Evolutionary conservation across 805 yeast species (phyloP).

Genomic region (Lachancea sp.): DNA sequence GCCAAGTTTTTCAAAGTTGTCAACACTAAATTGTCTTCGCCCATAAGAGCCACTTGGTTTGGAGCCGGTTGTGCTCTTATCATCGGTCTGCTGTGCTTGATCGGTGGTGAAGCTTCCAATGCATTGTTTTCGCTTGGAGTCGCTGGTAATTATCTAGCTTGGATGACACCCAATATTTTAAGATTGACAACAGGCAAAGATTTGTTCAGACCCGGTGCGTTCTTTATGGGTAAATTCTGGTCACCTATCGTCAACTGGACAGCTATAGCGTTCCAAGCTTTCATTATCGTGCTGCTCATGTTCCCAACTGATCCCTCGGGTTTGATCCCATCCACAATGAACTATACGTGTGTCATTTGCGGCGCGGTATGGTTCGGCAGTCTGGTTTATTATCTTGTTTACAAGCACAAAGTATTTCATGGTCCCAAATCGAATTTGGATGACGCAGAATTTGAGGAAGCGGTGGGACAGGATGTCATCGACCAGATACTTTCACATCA

Average conservation of each 20-base stretch:
- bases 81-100: constrained; percentile 35
- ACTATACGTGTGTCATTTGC: constrained; percentile 57
- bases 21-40: constrained; percentile 47
- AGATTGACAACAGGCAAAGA: constrained; percentile 39
- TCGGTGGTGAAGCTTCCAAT: constrained; percentile 36
- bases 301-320: constrained; percentile 42
- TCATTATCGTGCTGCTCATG: constrained; percentile 48
- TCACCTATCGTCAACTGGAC: constrained; percentile 41
- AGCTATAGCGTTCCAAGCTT: constrained; percentile 43
- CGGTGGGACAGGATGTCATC: constrained; percentile 17
- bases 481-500: constrained; percentile 12
- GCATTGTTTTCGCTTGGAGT: constrained; percentile 37
- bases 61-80: constrained; percentile 31
- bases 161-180: constrained; percentile 33
- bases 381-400: constrained; percentile 41
- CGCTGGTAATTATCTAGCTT: constrained; percentile 36
- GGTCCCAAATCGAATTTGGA: constrained; percentile 41
- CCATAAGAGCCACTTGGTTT: constrained; percentile 50
- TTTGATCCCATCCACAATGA: constrained; percentile 45
- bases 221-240: constrained; percentile 45
- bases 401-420: constrained; percentile 44
- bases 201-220: constrained; percentile 54
- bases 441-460: constrained; percentile 21
- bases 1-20: constrained; percentile 48
- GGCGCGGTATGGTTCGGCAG: constrained; percentile 52